Base-by-base conservation (phyloP, 768 basidiomycete species). In the Hortiboletus campestris region DNA sequence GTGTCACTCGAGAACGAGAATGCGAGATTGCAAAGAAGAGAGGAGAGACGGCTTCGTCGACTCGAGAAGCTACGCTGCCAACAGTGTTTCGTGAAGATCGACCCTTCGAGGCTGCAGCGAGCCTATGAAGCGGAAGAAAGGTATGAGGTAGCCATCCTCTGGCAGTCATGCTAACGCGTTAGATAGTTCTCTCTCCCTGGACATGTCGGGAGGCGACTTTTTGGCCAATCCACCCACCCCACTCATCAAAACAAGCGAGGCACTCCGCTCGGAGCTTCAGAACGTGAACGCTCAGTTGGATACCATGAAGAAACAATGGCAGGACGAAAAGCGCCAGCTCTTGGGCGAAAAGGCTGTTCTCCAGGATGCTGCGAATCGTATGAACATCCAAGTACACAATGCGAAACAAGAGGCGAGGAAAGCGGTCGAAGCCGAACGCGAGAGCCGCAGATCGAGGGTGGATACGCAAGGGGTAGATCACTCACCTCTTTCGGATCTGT, bases 271-370 rank as follows among this genome's bases (percentile, higher is more conserved):
- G 16, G 81, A 90, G 51, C 68, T 92, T 45, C 79, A 77, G 53
- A 72, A 76, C 6, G 84, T 89, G 53, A 89, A 89, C 55, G 57
- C 68, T 4, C 82, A 91, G 58, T 76, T 92, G 29, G 79, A 80
- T 19, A 70, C 72, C 36, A 81, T 93, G 76, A 88, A 81, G 74
- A 77, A 75, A 43, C 76, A 82, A 65, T 91, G 90, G 90, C 80
- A 81, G 28, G 75, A 79, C n/a, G 89, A 90, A 63, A 83, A 79
- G 65, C 75, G 72, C 34, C 76, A 79, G 51, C 75, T 91, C 14
- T 64, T 86, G 28, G 86, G 81, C 46, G 88, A 93, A 70, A 90
- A 86, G 47, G 84, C 81, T 3, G 80, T 82, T 41, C 80, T 94
- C 32, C 85, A 89, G 63, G 84, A 90, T 57, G 79, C 85, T 8